phyloP scores from a whole-genome alignment of 495 filamentous ascomycete species.

The Aspergillus panamensis region DNA sequence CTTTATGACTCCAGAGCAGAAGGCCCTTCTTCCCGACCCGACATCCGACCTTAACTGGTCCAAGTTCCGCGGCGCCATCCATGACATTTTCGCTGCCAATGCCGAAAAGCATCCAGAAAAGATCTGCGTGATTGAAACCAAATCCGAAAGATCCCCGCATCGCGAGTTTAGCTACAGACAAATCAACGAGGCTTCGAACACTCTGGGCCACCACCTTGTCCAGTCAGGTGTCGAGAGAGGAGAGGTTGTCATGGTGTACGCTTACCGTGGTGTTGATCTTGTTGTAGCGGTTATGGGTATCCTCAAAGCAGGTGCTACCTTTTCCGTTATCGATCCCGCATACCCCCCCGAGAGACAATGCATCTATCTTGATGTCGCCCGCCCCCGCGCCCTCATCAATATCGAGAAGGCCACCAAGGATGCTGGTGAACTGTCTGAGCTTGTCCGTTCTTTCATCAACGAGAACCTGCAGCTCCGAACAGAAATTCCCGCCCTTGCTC shows the following conservation, averaged over 20 bases:
- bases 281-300: constrained; percentile 54
- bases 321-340: constrained; percentile 74
- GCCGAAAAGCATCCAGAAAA: constrained; percentile 71
- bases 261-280: constrained; percentile 61
- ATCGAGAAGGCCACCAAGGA: constrained; percentile 79
- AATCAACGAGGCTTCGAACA: constrained; percentile 82
- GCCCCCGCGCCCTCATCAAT: constrained; percentile 72
- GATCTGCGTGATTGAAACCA: constrained; percentile 81
- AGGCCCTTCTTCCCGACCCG: constrained; percentile 63
- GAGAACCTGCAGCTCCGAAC: constrained; percentile 69
- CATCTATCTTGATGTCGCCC: constrained; percentile 86
- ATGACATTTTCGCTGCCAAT: constrained; percentile 71
- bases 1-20: constrained; percentile 46
- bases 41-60: constrained; percentile 79
- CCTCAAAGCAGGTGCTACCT: constrained; percentile 49
- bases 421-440: constrained; percentile 62
- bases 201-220: constrained; percentile 73
- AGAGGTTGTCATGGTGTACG: constrained; percentile 93
- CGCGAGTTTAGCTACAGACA: constrained; percentile 82
- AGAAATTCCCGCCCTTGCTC: constrained; percentile 70
- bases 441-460: constrained; percentile 71
- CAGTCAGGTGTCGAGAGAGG: constrained; percentile 68
- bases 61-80: constrained; percentile 74
- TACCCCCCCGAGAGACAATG: constrained; percentile 88
- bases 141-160: constrained; percentile 52